Conservation (phyloP, 495 filamentous ascomycete species). For the Apodospora peruviana region DNA sequence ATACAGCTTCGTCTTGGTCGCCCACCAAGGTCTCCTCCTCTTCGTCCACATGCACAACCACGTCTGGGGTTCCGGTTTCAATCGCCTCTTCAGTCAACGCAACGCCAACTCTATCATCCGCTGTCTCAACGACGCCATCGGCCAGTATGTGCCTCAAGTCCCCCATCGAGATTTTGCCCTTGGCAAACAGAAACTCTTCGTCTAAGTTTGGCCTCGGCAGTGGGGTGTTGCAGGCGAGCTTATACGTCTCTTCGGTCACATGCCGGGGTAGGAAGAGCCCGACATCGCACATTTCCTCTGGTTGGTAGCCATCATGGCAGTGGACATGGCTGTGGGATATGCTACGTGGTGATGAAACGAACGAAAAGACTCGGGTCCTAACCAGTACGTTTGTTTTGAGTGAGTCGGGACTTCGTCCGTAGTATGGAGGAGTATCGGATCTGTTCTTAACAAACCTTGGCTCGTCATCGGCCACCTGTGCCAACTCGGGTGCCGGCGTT, state of each 20-base stretch:
- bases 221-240: conserved; percentile 10
- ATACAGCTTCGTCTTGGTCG: too few relatives aligned
- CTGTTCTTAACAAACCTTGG: not conserved
- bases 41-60: conserved; percentile 1
- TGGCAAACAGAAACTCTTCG: conserved; percentile 15
- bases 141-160: conserved; percentile 1
- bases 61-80: conserved; percentile 43
- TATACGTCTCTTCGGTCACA: conserved; percentile 3
- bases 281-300: conserved; percentile 10
- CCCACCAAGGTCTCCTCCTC: not conserved
- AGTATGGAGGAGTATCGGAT: not conserved
- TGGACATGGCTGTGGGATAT: not conserved
- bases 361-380: conserved; percentile 2
- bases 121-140: conserved; percentile 19
- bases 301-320: not conserved
- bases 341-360: not conserved
- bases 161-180: conserved; percentile 11
- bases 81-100: conserved; percentile 56
- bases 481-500: conserved; percentile 4
- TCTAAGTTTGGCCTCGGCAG: conserved; percentile 13
- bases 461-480: not conserved
- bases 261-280: conserved; percentile 7
- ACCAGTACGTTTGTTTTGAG: conserved; percentile 13
- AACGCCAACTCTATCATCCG: conserved; percentile 46
- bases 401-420: conserved; percentile 17